Evolutionary conservation across 208 protist genomes (phyloP).

Genomic region (Naegleria lovaniensis): DNA sequence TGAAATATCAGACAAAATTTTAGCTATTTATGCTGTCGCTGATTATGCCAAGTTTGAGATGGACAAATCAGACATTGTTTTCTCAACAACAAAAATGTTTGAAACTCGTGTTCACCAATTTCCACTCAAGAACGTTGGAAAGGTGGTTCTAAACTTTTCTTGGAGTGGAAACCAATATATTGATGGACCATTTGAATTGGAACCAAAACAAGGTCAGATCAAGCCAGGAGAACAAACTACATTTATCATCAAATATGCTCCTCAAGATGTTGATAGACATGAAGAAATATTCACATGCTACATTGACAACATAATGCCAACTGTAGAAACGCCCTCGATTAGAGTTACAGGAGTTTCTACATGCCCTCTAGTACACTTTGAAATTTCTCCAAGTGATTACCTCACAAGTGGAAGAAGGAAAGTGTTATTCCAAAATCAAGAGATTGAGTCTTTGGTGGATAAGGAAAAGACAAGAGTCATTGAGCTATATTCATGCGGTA

Average conservation of each 20-base stretch:
- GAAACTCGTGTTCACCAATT: conserved; percentile 67
- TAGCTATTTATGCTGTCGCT: conserved; percentile 30
- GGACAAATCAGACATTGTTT: conserved; percentile 53
- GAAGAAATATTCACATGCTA: conserved; percentile 46
- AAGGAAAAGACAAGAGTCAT: conserved; percentile 56
- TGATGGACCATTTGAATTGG: conserved; percentile 58
- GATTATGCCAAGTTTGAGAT: conserved; percentile 40
- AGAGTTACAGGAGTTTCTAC: conserved; percentile 64
- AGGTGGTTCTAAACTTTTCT: conserved; percentile 61
- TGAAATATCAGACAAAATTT: conserved; percentile 13
- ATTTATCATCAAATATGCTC: conserved; percentile 73
- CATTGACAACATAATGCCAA: conserved; percentile 54
- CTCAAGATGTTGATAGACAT: conserved; percentile 55
- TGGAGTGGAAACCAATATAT: conserved; percentile 39
- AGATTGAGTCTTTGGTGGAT: neutral
- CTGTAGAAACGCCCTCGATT: conserved; percentile 41
- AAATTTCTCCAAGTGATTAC: conserved; percentile 78
- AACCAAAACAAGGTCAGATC: conserved; percentile 58
- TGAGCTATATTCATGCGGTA: conserved; percentile 79
- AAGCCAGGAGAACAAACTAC: conserved; percentile 47
- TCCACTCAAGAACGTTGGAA: conserved; percentile 73
- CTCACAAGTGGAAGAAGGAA: conserved; percentile 57
- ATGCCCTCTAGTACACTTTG: conserved; percentile 91
- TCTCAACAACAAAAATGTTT: conserved; percentile 85
- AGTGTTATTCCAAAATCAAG: conserved; percentile 7